phyloP scores from a whole-genome alignment of 2,329 filamentous ascomycete genomes.

The Colletotrichum gloeosporioides region DNA sequence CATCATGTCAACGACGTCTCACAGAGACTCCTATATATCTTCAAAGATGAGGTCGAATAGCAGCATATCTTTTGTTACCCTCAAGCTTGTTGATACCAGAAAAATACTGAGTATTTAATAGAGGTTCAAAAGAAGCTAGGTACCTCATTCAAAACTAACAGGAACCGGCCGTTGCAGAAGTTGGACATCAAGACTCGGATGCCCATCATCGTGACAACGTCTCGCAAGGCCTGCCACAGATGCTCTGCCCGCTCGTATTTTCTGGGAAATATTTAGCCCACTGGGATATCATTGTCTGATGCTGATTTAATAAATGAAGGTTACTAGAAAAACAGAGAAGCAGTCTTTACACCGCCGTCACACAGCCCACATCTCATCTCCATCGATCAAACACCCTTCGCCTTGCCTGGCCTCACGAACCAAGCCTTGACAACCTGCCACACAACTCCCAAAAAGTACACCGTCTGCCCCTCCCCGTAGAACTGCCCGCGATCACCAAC shows the following conservation, averaged over 20 bases:
- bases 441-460: conserved; percentile 36
- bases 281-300: neutral
- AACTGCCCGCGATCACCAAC: conserved; percentile 53
- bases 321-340: too few species aligned
- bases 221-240: too few species aligned
- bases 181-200: too few species aligned
- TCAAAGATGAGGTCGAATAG: neutral
- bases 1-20: neutral
- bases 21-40: neutral
- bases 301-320: neutral
- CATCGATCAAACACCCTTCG: neutral
- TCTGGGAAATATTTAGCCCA: too few species aligned
- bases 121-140: too few species aligned
- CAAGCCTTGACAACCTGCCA: conserved; percentile 44
- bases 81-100: neutral
- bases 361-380: neutral
- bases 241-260: too few species aligned
- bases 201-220: too few species aligned
- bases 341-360: too few species aligned
- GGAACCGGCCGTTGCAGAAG: too few species aligned
- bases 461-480: conserved; percentile 42
- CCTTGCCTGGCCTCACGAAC: conserved; percentile 25
- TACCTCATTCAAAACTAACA: too few species aligned
- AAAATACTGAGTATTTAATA: too few species aligned
- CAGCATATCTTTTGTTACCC: neutral